Evolutionary conservation across 2,329 filamentous ascomycete genomes (phyloP).

Genomic region (Penicillium janthinellum): DNA sequence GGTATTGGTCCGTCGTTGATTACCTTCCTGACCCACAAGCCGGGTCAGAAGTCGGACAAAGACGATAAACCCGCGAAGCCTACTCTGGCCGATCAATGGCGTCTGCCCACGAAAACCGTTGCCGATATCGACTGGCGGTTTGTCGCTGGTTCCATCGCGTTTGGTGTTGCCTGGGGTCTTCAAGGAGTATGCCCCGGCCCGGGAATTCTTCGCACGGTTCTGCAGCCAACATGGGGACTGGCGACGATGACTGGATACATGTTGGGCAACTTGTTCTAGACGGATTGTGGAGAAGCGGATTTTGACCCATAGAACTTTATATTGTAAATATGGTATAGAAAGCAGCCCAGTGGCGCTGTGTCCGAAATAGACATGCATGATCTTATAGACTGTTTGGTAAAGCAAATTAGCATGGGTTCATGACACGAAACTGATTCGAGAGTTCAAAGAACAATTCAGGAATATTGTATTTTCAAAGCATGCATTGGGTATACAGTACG

Average conservation of each 20-base stretch:
- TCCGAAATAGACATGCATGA: not conserved
- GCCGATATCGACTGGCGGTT: constrained; percentile 54
- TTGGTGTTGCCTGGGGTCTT: constrained; percentile 56
- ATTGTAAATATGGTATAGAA: constrained; percentile 5
- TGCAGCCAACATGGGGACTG: constrained; percentile 53
- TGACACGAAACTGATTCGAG: not conserved
- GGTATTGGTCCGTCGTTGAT: constrained; percentile 52
- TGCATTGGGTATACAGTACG: constrained; percentile 15
- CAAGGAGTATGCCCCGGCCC: constrained; percentile 56
- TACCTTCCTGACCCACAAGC: constrained; percentile 35
- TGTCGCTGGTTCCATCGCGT: constrained; percentile 49
- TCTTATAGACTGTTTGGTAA: constrained; percentile 1
- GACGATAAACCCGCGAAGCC: constrained; percentile 37
- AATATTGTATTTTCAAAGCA: no score
- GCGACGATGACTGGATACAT: constrained; percentile 52
- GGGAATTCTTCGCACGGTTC: constrained; percentile 48
- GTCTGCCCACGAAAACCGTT: constrained; percentile 48
- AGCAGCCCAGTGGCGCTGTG: not conserved
- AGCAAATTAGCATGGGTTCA: constrained; percentile 3
- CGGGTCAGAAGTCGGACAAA: constrained; percentile 29
- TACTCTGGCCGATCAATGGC: constrained; percentile 45
- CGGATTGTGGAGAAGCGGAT: not conserved
- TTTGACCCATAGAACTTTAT: constrained; percentile 1
- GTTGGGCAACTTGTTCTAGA: constrained; percentile 42
- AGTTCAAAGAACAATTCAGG: not conserved